Evolutionary conservation across 768 basidiomycete species (phyloP).

Genomic region (Steccherinum ochraceum): DNA sequence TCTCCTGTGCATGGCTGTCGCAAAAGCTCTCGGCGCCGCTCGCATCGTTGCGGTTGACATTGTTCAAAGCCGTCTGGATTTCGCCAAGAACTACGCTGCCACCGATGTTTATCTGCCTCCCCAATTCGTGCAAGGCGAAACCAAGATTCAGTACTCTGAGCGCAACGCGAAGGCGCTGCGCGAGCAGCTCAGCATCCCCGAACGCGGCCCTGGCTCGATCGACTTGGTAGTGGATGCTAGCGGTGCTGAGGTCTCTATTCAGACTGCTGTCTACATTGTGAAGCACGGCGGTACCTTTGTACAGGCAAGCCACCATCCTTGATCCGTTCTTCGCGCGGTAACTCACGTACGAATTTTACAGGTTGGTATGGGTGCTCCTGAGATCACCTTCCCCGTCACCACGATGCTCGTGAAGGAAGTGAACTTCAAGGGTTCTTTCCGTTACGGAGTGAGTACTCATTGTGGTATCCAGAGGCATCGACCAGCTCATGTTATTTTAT

Average conservation of each 20-base stretch:
- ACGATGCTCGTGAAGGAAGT: constrained; percentile 73
- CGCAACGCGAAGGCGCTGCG: constrained; percentile 67
- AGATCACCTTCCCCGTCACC: constrained; percentile 69
- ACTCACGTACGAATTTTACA: constrained; percentile 30
- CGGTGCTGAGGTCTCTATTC: constrained; percentile 89
- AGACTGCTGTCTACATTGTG: constrained; percentile 73
- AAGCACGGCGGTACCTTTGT: constrained; percentile 73
- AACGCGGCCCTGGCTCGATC: constrained; percentile 63
- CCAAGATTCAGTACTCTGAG: constrained; percentile 61
- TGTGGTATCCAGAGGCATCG: too few relatives aligned
- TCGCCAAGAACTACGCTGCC: constrained; percentile 81
- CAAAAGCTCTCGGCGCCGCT: constrained; percentile 84
- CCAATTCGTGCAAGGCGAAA: constrained; percentile 55
- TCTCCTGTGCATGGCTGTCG: constrained; percentile 93
- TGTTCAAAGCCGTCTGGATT: constrained; percentile 67
- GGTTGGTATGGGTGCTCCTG: constrained; percentile 83
- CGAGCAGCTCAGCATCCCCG: constrained; percentile 56
- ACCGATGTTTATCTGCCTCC: constrained; percentile 69
- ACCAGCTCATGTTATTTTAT: too few relatives aligned
- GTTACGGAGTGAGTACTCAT: constrained; percentile 58
- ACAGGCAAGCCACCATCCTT: constrained; percentile 36
- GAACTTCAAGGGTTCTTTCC: constrained; percentile 85
- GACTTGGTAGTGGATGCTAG: constrained; percentile 90
- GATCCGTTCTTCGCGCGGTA: too few relatives aligned
- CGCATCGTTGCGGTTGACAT: constrained; percentile 85